phyloP scores from a whole-genome alignment of 164 flowering plant species.

The Cinnamomum chago region DNA sequence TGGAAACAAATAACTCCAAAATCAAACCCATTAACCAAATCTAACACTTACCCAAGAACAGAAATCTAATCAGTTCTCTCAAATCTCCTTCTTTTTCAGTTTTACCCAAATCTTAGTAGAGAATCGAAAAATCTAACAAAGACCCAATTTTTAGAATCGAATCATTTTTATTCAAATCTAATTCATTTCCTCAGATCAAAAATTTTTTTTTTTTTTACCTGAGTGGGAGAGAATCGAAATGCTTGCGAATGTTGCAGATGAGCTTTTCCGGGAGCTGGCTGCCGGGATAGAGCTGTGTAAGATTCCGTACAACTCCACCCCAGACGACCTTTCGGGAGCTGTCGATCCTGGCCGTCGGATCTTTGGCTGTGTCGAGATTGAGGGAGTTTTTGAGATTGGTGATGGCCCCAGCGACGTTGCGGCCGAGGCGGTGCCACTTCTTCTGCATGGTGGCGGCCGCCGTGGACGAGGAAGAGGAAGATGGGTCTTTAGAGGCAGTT shows the following conservation, averaged over 20 bases:
- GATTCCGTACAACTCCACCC: constrained; percentile 73
- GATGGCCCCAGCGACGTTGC: constrained; percentile 77
- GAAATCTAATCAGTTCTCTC: not conserved
- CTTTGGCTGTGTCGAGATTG: constrained; percentile 60
- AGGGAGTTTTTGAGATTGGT: constrained; percentile 70
- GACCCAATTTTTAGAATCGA: not conserved
- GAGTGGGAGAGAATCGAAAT: constrained; percentile 82
- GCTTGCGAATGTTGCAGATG: constrained; percentile 81
- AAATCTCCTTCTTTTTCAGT: not conserved
- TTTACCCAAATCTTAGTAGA: constrained; percentile 64
- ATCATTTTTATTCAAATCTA: not conserved
- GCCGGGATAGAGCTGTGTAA: constrained; percentile 87
- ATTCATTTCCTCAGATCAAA: not conserved
- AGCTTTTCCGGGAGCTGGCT: constrained; percentile 95
- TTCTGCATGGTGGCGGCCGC: constrained; percentile 43
- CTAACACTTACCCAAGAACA: not conserved
- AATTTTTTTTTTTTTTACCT: constrained; percentile 35
- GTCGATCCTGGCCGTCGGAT: constrained; percentile 34
- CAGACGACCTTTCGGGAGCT: constrained; percentile 55
- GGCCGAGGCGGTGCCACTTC: constrained; percentile 60
- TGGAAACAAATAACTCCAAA: constrained; percentile 14
- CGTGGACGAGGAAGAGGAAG: constrained; percentile 21
- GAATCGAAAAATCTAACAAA: constrained; percentile 37
- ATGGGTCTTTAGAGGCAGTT: constrained; percentile 16
- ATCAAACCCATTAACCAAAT: not conserved